Conservation (phyloP, 2,329 filamentous ascomycete genomes). For the Paecilomyces sp. region DNA sequence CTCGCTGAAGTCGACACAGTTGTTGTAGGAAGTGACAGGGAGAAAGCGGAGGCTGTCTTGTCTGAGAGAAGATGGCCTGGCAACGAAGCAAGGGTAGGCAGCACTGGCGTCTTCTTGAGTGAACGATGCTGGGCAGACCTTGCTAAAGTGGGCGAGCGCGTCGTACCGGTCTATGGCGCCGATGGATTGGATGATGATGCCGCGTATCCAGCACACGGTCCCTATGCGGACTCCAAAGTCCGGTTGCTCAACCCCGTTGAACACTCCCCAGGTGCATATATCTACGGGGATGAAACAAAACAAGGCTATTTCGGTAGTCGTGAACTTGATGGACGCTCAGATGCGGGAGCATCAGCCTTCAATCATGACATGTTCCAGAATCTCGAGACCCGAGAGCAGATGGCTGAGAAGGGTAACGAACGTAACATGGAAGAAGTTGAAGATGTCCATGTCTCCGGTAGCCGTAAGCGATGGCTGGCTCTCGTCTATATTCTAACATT, state of each 20-base stretch:
- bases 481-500: slow-evolving; percentile 78
- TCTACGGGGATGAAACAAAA: slow-evolving; percentile 66
- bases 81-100: slow-evolving; percentile 85
- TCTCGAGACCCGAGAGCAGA: slow-evolving; percentile 83
- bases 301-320: slow-evolving; percentile 73
- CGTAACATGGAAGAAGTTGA: slow-evolving; percentile 88
- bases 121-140: slow-evolving; percentile 94
- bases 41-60: slow-evolving; percentile 85
- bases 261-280: slow-evolving; percentile 52
- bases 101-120: slow-evolving; percentile 90
- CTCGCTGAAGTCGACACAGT: slow-evolving; percentile 76
- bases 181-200: slow-evolving; percentile 51
- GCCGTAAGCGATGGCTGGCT: slow-evolving; percentile 85
- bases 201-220: slow-evolving; percentile 41
- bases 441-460: slow-evolving; percentile 66
- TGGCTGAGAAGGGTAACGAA: slow-evolving; percentile 91
- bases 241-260: slow-evolving; percentile 45
- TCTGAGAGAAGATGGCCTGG: slow-evolving; percentile 87
- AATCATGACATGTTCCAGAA: slow-evolving; percentile 98
- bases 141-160: slow-evolving; percentile 61
- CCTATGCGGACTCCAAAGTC: slow-evolving; percentile 45
- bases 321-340: slow-evolving; percentile 78
- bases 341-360: slow-evolving; percentile 85
- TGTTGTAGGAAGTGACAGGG: slow-evolving; percentile 83
- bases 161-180: slow-evolving; percentile 52